Conservation (phyloP, 1,284 basidiomycete species). For the Boletus mariae region DNA sequence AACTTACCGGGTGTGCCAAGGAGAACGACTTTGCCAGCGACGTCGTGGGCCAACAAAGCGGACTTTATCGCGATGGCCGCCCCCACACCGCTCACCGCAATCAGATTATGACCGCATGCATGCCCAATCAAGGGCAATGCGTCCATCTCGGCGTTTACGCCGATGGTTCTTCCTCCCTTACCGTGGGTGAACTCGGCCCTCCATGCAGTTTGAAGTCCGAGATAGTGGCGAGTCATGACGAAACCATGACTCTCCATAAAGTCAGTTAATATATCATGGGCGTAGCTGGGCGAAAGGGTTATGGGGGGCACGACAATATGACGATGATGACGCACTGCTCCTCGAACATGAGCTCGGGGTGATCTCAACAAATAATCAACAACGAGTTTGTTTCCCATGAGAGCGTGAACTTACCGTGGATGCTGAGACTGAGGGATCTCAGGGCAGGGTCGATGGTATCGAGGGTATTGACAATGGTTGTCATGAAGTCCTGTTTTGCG, state of each 20-base stretch:
- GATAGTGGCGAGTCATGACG: conserved; percentile 56
- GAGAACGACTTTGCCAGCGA: conserved; percentile 72
- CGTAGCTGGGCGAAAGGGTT: conserved; percentile 39
- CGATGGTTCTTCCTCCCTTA: conserved; percentile 58
- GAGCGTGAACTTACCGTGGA: conserved; percentile 48
- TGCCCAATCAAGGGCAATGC: conserved; percentile 64
- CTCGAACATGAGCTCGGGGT: conserved; percentile 55
- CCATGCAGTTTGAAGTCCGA: conserved; percentile 75
- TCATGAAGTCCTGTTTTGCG: conserved; percentile 29
- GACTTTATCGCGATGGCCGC: conserved; percentile 70
- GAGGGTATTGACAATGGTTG: conserved; percentile 44
- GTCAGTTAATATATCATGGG: conserved; percentile 52
- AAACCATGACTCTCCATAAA: conserved; percentile 64
- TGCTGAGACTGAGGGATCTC: conserved; percentile 51
- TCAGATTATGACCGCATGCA: conserved; percentile 86
- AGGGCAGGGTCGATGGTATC: conserved; percentile 46
- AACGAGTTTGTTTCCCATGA: not conserved
- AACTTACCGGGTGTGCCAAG: conserved; percentile 77
- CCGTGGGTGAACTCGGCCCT: conserved; percentile 64
- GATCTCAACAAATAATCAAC: conserved; percentile 34
- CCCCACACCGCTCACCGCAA: conserved; percentile 78
- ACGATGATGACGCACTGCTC: conserved; percentile 42
- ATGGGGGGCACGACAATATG: not conserved
- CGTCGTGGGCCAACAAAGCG: conserved; percentile 59
- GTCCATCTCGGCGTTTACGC: conserved; percentile 71